Conservation (phyloP, 805 yeast genomes). For the Limtongozyma cylindracea region DNA sequence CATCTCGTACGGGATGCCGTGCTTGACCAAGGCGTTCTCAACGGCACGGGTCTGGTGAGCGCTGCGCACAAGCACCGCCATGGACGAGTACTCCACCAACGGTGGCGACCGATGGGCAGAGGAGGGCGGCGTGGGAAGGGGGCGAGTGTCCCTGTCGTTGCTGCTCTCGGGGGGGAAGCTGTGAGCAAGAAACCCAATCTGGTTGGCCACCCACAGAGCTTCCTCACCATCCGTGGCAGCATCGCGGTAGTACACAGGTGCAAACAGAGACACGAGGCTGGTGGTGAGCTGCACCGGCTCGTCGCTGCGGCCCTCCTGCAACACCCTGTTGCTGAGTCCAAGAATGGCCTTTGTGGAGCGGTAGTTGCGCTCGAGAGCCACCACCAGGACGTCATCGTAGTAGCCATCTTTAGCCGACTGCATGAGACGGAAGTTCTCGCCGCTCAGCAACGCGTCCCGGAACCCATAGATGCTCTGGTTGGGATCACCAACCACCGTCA, state of each 20-base stretch:
- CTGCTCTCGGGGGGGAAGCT: constrained; percentile 15
- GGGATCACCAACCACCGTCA: constrained; percentile 89
- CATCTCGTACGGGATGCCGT: constrained; percentile 36
- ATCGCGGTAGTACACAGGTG: constrained; percentile 20
- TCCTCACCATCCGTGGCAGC: constrained; percentile 22
- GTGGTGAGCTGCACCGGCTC: constrained; percentile 41
- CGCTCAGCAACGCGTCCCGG: constrained; percentile 46
- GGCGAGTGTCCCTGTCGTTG: no score
- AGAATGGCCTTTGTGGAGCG: constrained; percentile 54
- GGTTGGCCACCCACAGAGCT: constrained; percentile 28
- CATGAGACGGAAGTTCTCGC: constrained; percentile 48
- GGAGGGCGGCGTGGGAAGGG: no score
- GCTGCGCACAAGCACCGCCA: constrained; percentile 50
- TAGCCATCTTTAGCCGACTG: no score
- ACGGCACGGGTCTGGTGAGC: constrained; percentile 32
- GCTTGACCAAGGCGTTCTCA: constrained; percentile 33
- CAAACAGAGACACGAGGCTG: constrained; percentile 23
- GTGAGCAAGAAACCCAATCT: constrained; percentile 20
- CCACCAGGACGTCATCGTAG: constrained; percentile 1
- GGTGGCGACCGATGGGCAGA: no score
- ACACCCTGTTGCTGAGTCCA: no score
- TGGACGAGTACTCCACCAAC: constrained; percentile 26
- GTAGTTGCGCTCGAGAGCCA: constrained; percentile 44
- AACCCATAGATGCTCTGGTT: constrained; percentile 89
- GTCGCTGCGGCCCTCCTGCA: no score